Evolutionary conservation across 2,329 filamentous ascomycete species (phyloP).

Genomic region (Xylariomycetidae sp.): DNA sequence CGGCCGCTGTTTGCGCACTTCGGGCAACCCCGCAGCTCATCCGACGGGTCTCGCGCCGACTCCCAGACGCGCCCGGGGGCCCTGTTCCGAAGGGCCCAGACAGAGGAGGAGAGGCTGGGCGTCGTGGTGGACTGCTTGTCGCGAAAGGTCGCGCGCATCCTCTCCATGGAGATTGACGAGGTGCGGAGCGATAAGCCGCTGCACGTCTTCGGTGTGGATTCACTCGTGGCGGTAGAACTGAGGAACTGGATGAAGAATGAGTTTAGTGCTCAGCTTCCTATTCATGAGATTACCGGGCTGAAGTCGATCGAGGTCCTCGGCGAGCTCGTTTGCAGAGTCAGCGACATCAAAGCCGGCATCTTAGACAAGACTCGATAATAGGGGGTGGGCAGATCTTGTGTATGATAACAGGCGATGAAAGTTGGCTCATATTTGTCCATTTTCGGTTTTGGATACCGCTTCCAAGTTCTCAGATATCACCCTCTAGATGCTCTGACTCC

Average conservation of each 20-base stretch:
- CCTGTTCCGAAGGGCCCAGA: constrained; percentile 2
- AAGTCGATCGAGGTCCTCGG: neutral
- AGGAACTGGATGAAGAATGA: constrained; percentile 5
- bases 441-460: too few species aligned
- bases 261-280: constrained; percentile 1
- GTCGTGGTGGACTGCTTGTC: neutral
- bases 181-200: constrained; percentile 1
- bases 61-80: neutral
- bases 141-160: constrained; percentile 1
- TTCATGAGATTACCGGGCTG: constrained; percentile 1
- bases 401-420: too few species aligned
- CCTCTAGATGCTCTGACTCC: too few species aligned
- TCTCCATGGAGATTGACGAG: neutral
- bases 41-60: neutral
- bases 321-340: neutral
- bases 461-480: too few species aligned
- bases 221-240: constrained; percentile 3
- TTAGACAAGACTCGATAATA: too few species aligned
- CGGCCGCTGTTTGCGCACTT: neutral
- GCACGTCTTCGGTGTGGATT: constrained; percentile 5
- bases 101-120: neutral
- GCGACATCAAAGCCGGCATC: too few species aligned
- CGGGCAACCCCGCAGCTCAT: neutral
- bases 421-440: too few species aligned
- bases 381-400: too few species aligned